A percentile compares a stretch with the other conserved stretches of the same genome.
Evolutionary conservation across 176 grass and related monocot species (phyloP).

Genomic region (Tuctoria greenei): DNA sequence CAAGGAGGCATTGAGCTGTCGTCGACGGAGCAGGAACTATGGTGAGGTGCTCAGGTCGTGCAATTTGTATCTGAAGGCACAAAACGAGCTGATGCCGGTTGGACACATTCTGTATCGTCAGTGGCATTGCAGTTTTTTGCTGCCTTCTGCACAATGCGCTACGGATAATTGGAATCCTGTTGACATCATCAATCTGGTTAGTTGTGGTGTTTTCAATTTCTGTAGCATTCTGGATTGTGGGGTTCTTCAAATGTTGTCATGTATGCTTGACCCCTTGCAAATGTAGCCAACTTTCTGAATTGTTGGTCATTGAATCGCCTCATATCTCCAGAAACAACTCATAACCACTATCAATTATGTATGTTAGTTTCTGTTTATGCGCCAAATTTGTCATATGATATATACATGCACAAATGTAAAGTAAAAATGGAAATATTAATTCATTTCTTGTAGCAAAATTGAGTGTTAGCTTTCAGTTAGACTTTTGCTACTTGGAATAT

Average conservation of each 20-base stretch:
- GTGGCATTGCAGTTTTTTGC: conserved; percentile 33
- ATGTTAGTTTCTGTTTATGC: too few relatives aligned
- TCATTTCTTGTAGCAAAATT: not conserved
- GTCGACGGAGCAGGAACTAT: conserved; percentile 39
- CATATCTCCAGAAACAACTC: not conserved
- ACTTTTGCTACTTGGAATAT: too few relatives aligned
- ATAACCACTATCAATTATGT: not conserved
- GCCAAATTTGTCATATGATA: too few relatives aligned
- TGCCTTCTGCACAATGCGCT: conserved; percentile 36
- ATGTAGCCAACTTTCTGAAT: not conserved
- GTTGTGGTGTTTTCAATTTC: not conserved
- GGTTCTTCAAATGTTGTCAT: conserved; percentile 6
- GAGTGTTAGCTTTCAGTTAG: not conserved
- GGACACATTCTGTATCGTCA: conserved; percentile 36
- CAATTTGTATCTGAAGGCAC: conserved; percentile 40
- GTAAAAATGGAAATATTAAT: not conserved
- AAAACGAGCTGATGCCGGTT: conserved; percentile 41
- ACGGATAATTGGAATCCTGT: conserved; percentile 18
- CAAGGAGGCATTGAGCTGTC: conserved; percentile 41
- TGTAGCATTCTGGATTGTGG: not conserved
- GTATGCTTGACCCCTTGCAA: not conserved
- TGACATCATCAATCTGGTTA: not conserved
- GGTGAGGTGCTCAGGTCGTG: conserved; percentile 44
- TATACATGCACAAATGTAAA: too few relatives aligned
- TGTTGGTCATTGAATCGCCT: too few relatives aligned